A percentile compares a stretch with the other conserved stretches of the same genome.
Conservation (phyloP, 2,329 filamentous ascomycete genomes). For the Fusarium sp. region DNA sequence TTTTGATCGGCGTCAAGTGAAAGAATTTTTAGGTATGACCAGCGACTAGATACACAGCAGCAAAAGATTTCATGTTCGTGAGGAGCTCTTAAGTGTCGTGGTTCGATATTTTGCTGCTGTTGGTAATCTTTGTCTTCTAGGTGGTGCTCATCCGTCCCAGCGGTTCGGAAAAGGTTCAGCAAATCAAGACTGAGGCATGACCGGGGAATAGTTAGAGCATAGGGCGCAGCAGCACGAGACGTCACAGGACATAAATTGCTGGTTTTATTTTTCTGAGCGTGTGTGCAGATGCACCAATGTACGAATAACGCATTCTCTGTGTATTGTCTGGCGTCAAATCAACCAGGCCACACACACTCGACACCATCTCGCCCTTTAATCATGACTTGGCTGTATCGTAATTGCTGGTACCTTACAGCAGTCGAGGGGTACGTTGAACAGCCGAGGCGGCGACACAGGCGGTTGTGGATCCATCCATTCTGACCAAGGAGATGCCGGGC, state of each 20-base stretch:
- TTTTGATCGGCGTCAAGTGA: neutral
- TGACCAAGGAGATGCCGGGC: constrained; percentile 20
- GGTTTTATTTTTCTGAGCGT: neutral
- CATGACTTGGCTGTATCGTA: constrained; percentile 20
- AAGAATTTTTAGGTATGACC: neutral
- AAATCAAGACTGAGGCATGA: constrained; percentile 25
- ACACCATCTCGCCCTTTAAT: constrained; percentile 5
- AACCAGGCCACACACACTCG: neutral
- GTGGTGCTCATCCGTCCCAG: constrained; percentile 31
- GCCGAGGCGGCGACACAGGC: constrained; percentile 22
- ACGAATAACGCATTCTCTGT: neutral
- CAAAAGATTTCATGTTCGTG: neutral
- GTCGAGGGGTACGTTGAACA: constrained; percentile 22
- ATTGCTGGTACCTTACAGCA: constrained; percentile 35
- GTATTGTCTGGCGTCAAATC: neutral
- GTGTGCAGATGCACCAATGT: neutral
- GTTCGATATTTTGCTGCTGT: constrained; percentile 5
- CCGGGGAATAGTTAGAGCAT: neutral
- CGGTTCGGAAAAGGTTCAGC: constrained; percentile 27
- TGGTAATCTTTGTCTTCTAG: neutral
- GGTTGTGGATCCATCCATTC: constrained; percentile 22
- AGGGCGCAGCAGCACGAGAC: neutral
- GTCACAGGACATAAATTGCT: neutral
- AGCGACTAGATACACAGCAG: neutral
- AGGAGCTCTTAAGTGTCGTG: constrained; percentile 9